These are phyloP conservation scores for Cyclotella distinguenda DNA, from an alignment of 108 stramenopile genomes.

Conservation along the genomic window DNA sequence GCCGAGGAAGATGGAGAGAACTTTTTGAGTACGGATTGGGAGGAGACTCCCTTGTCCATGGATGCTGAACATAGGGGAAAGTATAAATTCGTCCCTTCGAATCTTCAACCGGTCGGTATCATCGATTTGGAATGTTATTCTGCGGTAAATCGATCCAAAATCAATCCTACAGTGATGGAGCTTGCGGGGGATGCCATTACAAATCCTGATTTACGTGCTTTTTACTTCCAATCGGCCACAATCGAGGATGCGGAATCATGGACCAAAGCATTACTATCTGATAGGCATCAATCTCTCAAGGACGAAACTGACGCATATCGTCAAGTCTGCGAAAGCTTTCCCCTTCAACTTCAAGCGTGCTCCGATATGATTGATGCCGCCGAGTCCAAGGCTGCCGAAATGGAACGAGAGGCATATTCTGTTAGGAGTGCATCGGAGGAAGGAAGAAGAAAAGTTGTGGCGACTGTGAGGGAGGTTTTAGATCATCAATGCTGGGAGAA, in stretches of 20 bases:
- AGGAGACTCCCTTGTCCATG: conserved; percentile 17
- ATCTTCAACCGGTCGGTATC: conserved; percentile 83
- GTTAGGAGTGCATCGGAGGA: conserved; percentile 72
- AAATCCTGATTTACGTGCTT: conserved; percentile 83
- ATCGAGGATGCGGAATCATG: conserved; percentile 74
- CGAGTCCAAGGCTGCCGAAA: conserved; percentile 52
- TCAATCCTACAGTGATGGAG: conserved; percentile 74
- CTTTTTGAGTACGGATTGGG: conserved; percentile 12
- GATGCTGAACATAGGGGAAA: conserved; percentile 20
- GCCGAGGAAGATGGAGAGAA: conserved; percentile 12
- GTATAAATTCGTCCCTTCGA: conserved; percentile 39
- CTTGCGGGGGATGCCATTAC: conserved; percentile 76
- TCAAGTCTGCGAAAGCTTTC: conserved; percentile 88
- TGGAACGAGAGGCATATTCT: conserved; percentile 70
- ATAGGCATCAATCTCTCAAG: conserved; percentile 76
- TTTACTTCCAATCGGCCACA: conserved; percentile 83
- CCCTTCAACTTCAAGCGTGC: conserved; percentile 71
- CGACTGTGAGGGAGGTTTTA: conserved; percentile 64
- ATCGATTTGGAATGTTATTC: conserved; percentile 96
- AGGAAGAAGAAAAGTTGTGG: conserved; percentile 55
- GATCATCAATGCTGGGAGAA: conserved; percentile 49
- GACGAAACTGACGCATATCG: conserved; percentile 90
- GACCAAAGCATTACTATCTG: conserved; percentile 71
- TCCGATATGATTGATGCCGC: conserved; percentile 73
- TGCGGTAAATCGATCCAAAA: conserved; percentile 66